phyloP scores from a whole-genome alignment of 2,329 filamentous ascomycete genomes.

The Ophiocordyceps unilateralis region DNA sequence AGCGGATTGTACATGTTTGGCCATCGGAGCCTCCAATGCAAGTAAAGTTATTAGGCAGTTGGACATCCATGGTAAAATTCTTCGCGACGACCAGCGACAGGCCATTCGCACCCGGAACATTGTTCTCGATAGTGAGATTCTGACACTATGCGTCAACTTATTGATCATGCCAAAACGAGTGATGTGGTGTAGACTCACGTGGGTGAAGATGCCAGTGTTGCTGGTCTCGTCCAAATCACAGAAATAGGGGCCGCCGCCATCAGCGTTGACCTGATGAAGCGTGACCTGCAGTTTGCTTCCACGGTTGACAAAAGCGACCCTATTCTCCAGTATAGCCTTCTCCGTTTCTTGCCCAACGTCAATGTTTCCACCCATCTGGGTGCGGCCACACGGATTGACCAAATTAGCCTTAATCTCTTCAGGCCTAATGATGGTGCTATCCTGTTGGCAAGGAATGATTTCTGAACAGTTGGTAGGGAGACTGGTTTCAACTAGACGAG shows the following conservation, averaged over 20 bases:
- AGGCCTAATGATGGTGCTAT: constrained; percentile 45
- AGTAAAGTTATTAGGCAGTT: constrained; percentile 29
- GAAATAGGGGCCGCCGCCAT: constrained; percentile 25
- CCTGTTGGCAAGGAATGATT: constrained; percentile 49
- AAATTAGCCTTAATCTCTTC: constrained; percentile 32
- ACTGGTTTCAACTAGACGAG: neutral
- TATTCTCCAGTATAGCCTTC: constrained; percentile 25
- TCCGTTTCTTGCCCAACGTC: constrained; percentile 40
- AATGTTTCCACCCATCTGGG: constrained; percentile 42
- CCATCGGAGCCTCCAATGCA: constrained; percentile 23
- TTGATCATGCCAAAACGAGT: neutral
- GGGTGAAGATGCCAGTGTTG: constrained; percentile 14
- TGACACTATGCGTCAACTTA: constrained; percentile 1
- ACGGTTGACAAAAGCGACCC: constrained; percentile 30
- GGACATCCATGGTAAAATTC: constrained; percentile 38
- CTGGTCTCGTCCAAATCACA: constrained; percentile 35
- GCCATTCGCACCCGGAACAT: constrained; percentile 39
- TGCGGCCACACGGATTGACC: constrained; percentile 45
- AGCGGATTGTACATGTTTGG: neutral
- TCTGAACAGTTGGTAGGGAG: constrained; percentile 35
- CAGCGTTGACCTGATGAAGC: constrained; percentile 5
- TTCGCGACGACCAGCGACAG: constrained; percentile 37
- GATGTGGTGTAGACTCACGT: neutral
- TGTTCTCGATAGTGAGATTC: constrained; percentile 35
- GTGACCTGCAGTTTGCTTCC: constrained; percentile 20